phyloP scores from a whole-genome alignment of 805 yeast genomes.

The Ogataea ramenticola region DNA sequence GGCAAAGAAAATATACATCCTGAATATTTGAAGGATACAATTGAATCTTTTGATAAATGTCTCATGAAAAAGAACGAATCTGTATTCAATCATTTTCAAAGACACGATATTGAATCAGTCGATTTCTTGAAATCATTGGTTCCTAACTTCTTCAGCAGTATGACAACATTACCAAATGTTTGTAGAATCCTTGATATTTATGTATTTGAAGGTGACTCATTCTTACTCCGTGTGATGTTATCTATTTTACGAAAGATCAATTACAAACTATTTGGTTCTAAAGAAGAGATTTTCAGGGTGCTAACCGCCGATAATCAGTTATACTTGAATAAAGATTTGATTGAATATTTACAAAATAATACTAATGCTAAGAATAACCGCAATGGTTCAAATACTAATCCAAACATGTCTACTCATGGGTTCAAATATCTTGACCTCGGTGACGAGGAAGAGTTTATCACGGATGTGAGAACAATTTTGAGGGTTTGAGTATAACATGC shows the following conservation, averaged over 20 bases:
- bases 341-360: neutral
- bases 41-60: constrained; percentile 39
- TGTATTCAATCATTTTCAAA: constrained; percentile 43
- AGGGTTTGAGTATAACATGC: constrained; percentile 8
- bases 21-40: constrained; percentile 30
- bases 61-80: constrained; percentile 37
- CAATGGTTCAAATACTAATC: neutral
- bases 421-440: constrained; percentile 41
- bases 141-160: constrained; percentile 37
- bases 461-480: constrained; percentile 31
- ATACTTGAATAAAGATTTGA: constrained; percentile 14
- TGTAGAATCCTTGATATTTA: constrained; percentile 49
- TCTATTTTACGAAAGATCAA: constrained; percentile 43
- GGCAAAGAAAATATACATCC: constrained; percentile 2
- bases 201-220: constrained; percentile 54
- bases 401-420: constrained; percentile 3
- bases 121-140: constrained; percentile 38
- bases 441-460: constrained; percentile 40
- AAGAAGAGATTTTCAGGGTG: constrained; percentile 35
- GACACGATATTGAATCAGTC: constrained; percentile 32
- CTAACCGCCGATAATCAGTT: constrained; percentile 29
- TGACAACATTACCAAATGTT: constrained; percentile 38
- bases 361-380: constrained; percentile 6
- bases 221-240: constrained; percentile 45
- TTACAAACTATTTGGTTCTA: constrained; percentile 44